A percentile compares a stretch with the other conserved stretches of the same genome.
Evolutionary conservation across 345 rosid species (phyloP).

Genomic region (Eucalyptus cloeziana): DNA sequence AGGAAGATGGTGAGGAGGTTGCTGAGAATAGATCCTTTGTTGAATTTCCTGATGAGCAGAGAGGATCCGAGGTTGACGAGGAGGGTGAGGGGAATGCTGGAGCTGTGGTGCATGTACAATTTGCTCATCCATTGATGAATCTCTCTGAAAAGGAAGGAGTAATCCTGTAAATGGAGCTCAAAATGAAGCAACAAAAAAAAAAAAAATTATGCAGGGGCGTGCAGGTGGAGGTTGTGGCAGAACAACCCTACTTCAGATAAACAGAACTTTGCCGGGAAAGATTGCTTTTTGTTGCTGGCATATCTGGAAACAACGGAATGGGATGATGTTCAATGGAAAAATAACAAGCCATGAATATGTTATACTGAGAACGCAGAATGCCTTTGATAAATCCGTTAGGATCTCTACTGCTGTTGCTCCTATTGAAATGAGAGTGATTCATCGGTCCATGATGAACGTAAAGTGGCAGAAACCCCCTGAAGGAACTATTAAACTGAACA

Average conservation of each 20-base stretch:
- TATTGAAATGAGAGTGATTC: not conserved
- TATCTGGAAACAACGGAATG: not conserved
- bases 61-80: not conserved
- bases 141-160: not conserved
- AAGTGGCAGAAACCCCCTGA: not conserved
- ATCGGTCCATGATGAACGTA: not conserved
- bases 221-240: not conserved
- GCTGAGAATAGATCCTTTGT: not conserved
- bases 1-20: not conserved
- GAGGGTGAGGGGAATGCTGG: not conserved
- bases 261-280: not conserved
- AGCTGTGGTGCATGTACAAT: not conserved
- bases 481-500: not conserved
- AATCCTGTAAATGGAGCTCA: not conserved
- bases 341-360: not conserved
- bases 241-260: not conserved
- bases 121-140: not conserved
- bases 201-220: not conserved
- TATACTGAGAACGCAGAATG: not conserved
- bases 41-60: not conserved
- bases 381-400: not conserved
- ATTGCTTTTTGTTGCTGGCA: not conserved
- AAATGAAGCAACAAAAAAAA: not conserved
- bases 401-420: not conserved
- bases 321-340: not conserved